Conservation (phyloP, 768 basidiomycete species). For the Trametes cinnabarina region DNA sequence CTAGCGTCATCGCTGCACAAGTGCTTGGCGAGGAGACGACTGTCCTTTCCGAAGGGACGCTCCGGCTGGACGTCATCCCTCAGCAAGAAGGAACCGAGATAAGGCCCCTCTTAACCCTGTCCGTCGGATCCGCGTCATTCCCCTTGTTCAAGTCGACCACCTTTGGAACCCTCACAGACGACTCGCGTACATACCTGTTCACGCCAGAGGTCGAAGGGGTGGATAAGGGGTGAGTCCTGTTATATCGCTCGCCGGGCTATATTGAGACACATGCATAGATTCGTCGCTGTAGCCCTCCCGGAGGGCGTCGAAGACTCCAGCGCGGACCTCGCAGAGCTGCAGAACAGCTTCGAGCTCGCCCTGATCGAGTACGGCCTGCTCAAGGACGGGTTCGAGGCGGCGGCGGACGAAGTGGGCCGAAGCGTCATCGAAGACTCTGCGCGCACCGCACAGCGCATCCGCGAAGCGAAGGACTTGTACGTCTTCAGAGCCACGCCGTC, state of each 20-base stretch:
- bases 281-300: constrained; percentile 21
- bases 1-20: constrained; percentile 18
- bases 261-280: constrained; percentile 7
- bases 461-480: constrained; percentile 10
- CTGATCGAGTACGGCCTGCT: constrained; percentile 25
- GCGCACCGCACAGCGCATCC: constrained; percentile 13
- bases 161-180: constrained; percentile 24
- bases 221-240: constrained; percentile 8
- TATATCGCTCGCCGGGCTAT: neutral
- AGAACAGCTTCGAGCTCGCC: constrained; percentile 24
- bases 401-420: constrained; percentile 25
- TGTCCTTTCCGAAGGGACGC: constrained; percentile 21
- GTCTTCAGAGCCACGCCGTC: neutral
- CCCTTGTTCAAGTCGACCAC: constrained; percentile 20
- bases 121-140: constrained; percentile 19
- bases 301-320: neutral
- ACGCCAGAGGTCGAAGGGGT: constrained; percentile 19
- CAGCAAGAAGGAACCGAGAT: neutral
- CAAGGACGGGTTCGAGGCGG: constrained; percentile 25
- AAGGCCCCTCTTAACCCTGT: constrained; percentile 18
- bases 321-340: constrained; percentile 12
- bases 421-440: constrained; percentile 23
- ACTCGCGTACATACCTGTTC: constrained; percentile 23
- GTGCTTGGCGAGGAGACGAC: constrained; percentile 20
- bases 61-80: constrained; percentile 18